Conservation (phyloP, 768 basidiomycete genomes). For the Lactarius indigo region DNA sequence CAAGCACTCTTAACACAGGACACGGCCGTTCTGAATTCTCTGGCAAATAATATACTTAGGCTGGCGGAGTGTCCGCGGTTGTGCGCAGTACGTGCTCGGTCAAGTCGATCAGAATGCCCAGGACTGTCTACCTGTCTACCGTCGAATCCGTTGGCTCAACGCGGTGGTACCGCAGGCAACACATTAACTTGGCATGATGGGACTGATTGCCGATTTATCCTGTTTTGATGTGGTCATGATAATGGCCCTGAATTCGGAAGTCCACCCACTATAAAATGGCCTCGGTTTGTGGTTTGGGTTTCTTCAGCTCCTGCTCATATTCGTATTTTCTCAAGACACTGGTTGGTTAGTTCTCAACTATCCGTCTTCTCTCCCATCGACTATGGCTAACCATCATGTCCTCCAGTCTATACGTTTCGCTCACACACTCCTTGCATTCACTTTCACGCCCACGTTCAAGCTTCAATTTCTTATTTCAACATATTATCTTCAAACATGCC, state of each 20-base stretch:
- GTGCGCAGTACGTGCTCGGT: neutral
- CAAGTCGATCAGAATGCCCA: neutral
- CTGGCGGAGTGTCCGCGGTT: neutral
- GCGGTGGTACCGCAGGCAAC: neutral
- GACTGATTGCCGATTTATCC: neutral
- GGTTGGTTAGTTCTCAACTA: slow-evolving; percentile 12
- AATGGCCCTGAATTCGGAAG: neutral
- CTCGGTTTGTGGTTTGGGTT: neutral
- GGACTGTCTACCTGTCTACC: neutral
- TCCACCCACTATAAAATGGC: neutral
- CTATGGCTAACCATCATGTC: neutral
- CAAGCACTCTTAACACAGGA: neutral
- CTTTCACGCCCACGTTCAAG: neutral
- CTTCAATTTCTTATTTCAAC: neutral
- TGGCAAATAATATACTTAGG: neutral
- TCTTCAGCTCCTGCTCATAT: slow-evolving; percentile 3
- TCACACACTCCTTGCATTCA: neutral
- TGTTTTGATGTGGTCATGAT: neutral
- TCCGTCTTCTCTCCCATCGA: neutral
- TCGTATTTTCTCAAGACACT: slow-evolving; percentile 4
- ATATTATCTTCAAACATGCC: slow-evolving; percentile 4
- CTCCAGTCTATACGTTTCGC: slow-evolving; percentile 1
- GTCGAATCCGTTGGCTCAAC: neutral
- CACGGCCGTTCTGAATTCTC: neutral
- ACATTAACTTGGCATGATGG: neutral